Percentiles rank a stretch among this genome's conserved stretches.
phyloP scores from a whole-genome alignment of 495 filamentous ascomycete genomes.

The Achaetomiella virescens region DNA sequence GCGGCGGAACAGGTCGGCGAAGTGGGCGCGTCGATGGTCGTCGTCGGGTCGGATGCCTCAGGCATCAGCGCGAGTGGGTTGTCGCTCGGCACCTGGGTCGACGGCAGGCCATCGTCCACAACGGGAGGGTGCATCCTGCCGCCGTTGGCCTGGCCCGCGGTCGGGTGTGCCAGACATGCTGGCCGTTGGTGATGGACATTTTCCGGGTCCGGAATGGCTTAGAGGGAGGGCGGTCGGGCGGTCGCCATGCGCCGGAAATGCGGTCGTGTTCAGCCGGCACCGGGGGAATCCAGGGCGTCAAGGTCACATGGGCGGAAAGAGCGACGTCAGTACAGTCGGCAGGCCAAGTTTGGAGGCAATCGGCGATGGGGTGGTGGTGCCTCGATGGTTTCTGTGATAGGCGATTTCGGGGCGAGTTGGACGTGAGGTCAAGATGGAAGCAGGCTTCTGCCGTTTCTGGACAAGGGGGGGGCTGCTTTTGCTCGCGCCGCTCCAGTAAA shows the following conservation, averaged over 20 bases:
- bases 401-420: constrained; percentile 35
- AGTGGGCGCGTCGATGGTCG: constrained; percentile 39
- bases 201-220: constrained; percentile 30
- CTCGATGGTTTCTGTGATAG: constrained; percentile 36
- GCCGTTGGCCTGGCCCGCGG: constrained; percentile 30
- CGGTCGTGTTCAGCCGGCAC: constrained; percentile 41
- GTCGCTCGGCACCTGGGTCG: constrained; percentile 35
- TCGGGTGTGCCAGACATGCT: constrained; percentile 42
- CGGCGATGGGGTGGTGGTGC: constrained; percentile 33
- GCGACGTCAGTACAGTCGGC: constrained; percentile 40
- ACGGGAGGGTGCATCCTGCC: constrained; percentile 23
- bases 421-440: constrained; percentile 43
- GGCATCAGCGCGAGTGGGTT: constrained; percentile 36
- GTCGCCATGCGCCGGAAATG: constrained; percentile 46
- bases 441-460: constrained; percentile 31
- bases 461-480: constrained; percentile 25
- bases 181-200: constrained; percentile 49
- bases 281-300: constrained; percentile 32
- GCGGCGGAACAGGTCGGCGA: constrained; percentile 38
- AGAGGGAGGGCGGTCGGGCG: constrained; percentile 27
- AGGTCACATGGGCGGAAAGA: constrained; percentile 35
- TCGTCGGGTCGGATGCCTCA: constrained; percentile 49
- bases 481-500: not conserved
- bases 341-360: constrained; percentile 22
- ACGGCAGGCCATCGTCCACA: constrained; percentile 34